Evolutionary conservation across 2,329 filamentous ascomycete species (phyloP), one percentile per base, ranked within the genome.

Genomic region (Monosporascus sp.): DNA sequence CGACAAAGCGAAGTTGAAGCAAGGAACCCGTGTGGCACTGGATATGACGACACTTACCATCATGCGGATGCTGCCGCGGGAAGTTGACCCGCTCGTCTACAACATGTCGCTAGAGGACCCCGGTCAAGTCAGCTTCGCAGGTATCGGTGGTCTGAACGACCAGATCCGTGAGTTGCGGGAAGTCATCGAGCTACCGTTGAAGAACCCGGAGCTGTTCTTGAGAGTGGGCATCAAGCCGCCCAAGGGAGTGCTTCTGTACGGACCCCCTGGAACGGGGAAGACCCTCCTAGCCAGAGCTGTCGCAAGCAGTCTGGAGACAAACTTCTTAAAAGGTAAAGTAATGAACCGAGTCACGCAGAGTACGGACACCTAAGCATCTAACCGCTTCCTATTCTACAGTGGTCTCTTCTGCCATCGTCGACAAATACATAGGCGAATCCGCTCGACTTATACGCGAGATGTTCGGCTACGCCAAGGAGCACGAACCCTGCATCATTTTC

Each of bases 11-110:
- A 97, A 97, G 80, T 78, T 99, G 70, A 99, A 97, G 82, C 94
- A 99, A 75, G 95, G 95, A 65, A 97, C 93, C 27, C 90, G 94
- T 67, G 94, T 99, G 52, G 93, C 94, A 36, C 86, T 99, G 55
- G 94, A 99, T 69, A 99, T 99, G 94, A 99, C 94, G 50, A 99
- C 94, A 20, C 88, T 99, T 63, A 99, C 94, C 56, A 99, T 99
- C 74, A 99, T 99, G 94, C 90, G 94, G 67, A 99, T 99, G 94
- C 81, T 99, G 47, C 95, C 94, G 55, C 88, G 94, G 72, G 94
- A 99, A 78, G 95, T 99, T 69, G 94, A 99, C 69, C 94, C 94
- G 20, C 81, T 99, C 62, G 94, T 99, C 63, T 99, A 99, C 83
- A 99, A 99, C 80, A 99, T 99, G 94, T 99, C 94, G 20, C 76